A percentile compares a stretch with the other conserved stretches of the same genome.
Evolutionary conservation across 2,329 filamentous ascomycete genomes (phyloP).

Genomic region (Diaporthe batatas): DNA sequence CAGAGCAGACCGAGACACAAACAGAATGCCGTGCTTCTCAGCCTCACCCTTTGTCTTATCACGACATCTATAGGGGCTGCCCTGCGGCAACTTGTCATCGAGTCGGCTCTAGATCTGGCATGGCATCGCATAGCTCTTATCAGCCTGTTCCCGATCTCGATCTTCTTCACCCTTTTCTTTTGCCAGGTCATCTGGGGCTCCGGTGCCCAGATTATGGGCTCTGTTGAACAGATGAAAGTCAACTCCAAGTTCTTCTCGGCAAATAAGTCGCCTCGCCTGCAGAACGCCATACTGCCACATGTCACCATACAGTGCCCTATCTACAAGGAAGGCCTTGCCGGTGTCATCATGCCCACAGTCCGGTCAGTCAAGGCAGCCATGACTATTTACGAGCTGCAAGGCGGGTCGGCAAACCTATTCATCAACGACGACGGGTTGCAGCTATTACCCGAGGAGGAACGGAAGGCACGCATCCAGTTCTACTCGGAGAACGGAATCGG

Average conservation of each 20-base stretch:
- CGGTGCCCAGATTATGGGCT: conserved; percentile 81
- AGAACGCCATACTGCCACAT: conserved; percentile 72
- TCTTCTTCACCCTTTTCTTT: conserved; percentile 88
- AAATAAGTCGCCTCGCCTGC: conserved; percentile 73
- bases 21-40: conserved; percentile 77
- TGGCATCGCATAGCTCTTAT: conserved; percentile 76
- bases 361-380: conserved; percentile 83
- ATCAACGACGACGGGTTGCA: conserved; percentile 83
- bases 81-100: conserved; percentile 75
- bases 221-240: conserved; percentile 76
- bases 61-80: conserved; percentile 77
- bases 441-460: conserved; percentile 72
- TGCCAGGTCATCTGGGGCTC: conserved; percentile 83
- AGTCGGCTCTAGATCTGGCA: conserved; percentile 73
- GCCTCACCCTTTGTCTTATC: conserved; percentile 75
- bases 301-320: conserved; percentile 89
- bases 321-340: conserved; percentile 84
- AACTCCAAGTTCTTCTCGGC: conserved; percentile 90
- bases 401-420: conserved; percentile 83
- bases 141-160: conserved; percentile 75
- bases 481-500: conserved; percentile 78
- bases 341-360: conserved; percentile 82
- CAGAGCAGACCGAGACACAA: conserved; percentile 77
- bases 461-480: conserved; percentile 72
- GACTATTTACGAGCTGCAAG: conserved; percentile 81